phyloP scores from a whole-genome alignment of 164 flowering plant species.

The Macadamia tetraphylla region DNA sequence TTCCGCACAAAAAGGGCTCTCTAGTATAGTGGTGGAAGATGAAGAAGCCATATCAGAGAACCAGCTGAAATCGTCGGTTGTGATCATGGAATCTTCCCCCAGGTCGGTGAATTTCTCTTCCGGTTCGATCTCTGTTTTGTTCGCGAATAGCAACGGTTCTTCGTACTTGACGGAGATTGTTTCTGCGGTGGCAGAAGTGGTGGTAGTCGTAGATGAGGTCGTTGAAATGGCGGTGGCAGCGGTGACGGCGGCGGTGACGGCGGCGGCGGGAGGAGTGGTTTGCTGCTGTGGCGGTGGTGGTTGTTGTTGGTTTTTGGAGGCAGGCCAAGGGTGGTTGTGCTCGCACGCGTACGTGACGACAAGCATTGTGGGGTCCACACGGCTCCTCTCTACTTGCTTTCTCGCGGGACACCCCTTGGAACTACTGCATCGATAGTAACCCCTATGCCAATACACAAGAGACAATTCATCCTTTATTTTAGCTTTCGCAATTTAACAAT shows the following conservation, averaged over 20 bases:
- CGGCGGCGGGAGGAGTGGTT: neutral
- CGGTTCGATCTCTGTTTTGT: constrained; percentile 15
- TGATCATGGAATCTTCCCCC: constrained; percentile 24
- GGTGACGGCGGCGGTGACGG: constrained; percentile 14
- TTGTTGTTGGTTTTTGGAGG: constrained; percentile 25
- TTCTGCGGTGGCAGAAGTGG: constrained; percentile 10
- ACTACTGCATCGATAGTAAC: constrained; percentile 85
- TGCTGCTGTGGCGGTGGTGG: constrained; percentile 1
- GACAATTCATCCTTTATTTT: too few relatives aligned
- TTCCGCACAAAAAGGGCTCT: constrained; percentile 44
- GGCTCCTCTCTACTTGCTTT: constrained; percentile 88
- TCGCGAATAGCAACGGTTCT: constrained; percentile 8
- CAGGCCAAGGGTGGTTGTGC: constrained; percentile 82
- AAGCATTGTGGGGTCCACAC: constrained; percentile 69
- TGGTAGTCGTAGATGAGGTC: neutral
- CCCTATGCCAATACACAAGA: constrained; percentile 32
- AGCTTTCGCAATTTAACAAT: neutral
- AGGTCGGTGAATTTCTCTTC: constrained; percentile 31
- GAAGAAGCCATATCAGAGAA: constrained; percentile 40
- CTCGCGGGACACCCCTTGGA: constrained; percentile 94
- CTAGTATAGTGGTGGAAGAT: constrained; percentile 36
- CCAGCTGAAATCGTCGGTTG: constrained; percentile 41
- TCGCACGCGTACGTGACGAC: constrained; percentile 82
- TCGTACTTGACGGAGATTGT: constrained; percentile 4
- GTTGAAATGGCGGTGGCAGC: neutral